A percentile compares a stretch with the other conserved stretches of the same genome.
Evolutionary conservation across 139 green algal species (phyloP).

Genomic region (Parachlorella kessleri): DNA sequence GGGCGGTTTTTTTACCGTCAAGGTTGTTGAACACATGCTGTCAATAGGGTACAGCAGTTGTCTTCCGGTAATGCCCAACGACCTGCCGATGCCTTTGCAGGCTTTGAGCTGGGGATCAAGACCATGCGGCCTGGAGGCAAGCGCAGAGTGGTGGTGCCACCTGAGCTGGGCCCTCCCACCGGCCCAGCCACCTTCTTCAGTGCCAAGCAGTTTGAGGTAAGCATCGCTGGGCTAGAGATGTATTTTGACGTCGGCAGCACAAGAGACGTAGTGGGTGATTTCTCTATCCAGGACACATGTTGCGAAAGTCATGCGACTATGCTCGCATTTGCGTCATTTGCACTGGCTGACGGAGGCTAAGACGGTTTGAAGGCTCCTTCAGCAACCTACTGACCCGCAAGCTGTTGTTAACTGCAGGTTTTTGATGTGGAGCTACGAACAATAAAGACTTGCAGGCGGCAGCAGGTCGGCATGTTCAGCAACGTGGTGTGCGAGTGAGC

Average conservation of each 20-base stretch:
- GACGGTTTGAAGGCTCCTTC: no score
- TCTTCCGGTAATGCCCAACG: no score
- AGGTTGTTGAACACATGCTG: no score
- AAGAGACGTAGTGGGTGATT: not conserved
- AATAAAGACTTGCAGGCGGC: slow-evolving; percentile 72
- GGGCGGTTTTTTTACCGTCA: no score
- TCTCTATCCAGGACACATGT: not conserved
- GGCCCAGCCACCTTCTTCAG: slow-evolving; percentile 98
- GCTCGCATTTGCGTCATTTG: not conserved
- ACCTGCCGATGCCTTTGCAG: no score
- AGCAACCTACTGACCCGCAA: not conserved
- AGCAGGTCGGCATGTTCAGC: slow-evolving; percentile 82
- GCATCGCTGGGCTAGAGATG: not conserved
- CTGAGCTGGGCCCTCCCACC: slow-evolving; percentile 94
- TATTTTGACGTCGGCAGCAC: not conserved
- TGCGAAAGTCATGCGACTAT: not conserved
- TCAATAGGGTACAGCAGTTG: no score
- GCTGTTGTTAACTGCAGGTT: not conserved
- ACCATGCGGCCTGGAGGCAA: slow-evolving; percentile 88
- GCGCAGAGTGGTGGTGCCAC: slow-evolving; percentile 91
- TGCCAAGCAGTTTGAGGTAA: slow-evolving; percentile 97
- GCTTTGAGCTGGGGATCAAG: slow-evolving; percentile 94
- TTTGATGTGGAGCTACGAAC: slow-evolving; percentile 95
- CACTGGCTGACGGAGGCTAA: no score
- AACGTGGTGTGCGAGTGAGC: slow-evolving; percentile 83